These are phyloP conservation scores for Musa balbisiana DNA, from an alignment of 202 grass and related monocot species.

Conservation along the genomic window DNA sequence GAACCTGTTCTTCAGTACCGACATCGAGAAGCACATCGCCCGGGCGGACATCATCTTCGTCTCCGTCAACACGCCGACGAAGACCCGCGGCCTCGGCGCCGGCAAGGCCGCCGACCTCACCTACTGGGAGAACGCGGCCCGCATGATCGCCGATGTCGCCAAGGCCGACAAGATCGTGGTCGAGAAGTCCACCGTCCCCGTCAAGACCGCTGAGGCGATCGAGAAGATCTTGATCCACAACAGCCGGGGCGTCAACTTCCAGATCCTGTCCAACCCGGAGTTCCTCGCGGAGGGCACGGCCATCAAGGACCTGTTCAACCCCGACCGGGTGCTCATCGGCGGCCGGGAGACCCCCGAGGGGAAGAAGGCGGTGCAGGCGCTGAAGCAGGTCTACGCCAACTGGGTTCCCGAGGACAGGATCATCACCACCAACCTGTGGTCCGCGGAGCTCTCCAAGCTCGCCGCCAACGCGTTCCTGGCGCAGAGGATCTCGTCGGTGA, in stretches of 20 bases:
- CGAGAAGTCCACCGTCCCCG: constrained; percentile 3
- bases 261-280: background rate
- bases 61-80: constrained; percentile 1
- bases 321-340: background rate
- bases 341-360: background rate
- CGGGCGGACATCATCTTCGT: background rate
- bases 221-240: background rate
- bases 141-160: background rate
- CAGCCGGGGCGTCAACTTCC: background rate
- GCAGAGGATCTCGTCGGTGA: background rate
- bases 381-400: background rate
- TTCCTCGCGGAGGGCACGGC: background rate
- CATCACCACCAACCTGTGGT: constrained; percentile 2
- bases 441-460: background rate
- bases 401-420: background rate
- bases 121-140: constrained; percentile 2
- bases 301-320: background rate
- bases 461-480: background rate
- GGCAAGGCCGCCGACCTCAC: constrained; percentile 2
- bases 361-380: background rate
- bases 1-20: background rate
- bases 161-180: background rate
- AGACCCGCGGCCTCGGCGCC: background rate
- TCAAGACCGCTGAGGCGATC: constrained; percentile 1
- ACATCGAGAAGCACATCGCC: background rate